Evolutionary conservation across 768 basidiomycete genomes (phyloP).

Genomic region (Tricholoma sp.): DNA sequence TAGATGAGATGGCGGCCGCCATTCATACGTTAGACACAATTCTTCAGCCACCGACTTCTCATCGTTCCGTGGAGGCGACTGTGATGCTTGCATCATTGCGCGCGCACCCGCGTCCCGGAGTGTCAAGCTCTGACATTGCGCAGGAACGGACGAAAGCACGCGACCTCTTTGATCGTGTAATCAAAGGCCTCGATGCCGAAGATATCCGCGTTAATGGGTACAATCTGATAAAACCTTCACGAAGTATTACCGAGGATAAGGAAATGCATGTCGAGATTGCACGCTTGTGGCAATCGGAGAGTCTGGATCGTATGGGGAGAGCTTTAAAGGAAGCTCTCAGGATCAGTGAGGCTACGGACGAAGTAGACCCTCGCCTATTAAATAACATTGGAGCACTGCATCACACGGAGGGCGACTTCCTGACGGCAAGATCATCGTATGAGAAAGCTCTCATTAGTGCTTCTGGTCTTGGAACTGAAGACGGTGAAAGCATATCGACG

Average conservation of each 20-base stretch:
- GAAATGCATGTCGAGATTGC: constrained; percentile 92
- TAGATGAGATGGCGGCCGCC: constrained; percentile 80
- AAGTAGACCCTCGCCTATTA: constrained; percentile 60
- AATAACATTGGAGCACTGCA: constrained; percentile 79
- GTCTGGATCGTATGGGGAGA: constrained; percentile 63
- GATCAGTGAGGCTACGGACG: constrained; percentile 48
- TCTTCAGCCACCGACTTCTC: constrained; percentile 59
- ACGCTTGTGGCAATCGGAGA: constrained; percentile 82
- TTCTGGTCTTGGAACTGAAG: constrained; percentile 36
- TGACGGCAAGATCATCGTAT: constrained; percentile 59
- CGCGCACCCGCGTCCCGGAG: constrained; percentile 75
- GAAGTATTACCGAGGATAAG: constrained; percentile 66
- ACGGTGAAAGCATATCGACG: constrained; percentile 69
- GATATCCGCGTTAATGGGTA: constrained; percentile 43
- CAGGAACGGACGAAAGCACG: constrained; percentile 73
- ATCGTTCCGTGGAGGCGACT: constrained; percentile 75
- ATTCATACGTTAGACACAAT: constrained; percentile 82
- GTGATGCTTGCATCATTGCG: constrained; percentile 88
- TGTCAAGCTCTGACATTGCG: constrained; percentile 65
- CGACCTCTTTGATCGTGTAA: constrained; percentile 75
- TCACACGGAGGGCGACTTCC: constrained; percentile 60
- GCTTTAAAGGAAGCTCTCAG: constrained; percentile 72
- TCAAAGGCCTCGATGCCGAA: constrained; percentile 63
- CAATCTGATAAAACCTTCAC: constrained; percentile 33
- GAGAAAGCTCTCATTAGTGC: constrained; percentile 68